Percentiles rank a stretch among this genome's conserved stretches.
Evolutionary conservation across 2,329 filamentous ascomycete species (phyloP).

Genomic region (Davidsoniella neocaledoniae): DNA sequence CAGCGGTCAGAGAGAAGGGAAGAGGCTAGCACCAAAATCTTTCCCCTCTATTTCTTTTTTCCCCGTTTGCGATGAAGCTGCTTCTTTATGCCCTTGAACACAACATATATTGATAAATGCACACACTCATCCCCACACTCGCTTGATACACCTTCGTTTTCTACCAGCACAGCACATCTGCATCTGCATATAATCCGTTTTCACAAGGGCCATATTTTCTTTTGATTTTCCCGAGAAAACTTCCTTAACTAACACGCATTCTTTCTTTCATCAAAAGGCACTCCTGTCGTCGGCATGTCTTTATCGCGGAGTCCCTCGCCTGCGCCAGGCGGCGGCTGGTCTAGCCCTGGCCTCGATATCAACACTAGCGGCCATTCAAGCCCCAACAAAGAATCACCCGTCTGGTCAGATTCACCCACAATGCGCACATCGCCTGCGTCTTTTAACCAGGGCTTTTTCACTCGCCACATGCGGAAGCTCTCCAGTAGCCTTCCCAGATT

Average conservation of each 20-base stretch:
- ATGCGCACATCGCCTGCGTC: conserved; percentile 52
- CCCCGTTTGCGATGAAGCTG: too few species aligned
- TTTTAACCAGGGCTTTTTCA: conserved; percentile 74
- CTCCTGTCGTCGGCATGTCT: conserved; percentile 51
- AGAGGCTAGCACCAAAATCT: too few species aligned
- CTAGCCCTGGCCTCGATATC: conserved; percentile 61
- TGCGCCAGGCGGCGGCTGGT: conserved; percentile 70
- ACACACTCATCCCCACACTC: too few species aligned
- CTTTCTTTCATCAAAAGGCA: conserved; percentile 25
- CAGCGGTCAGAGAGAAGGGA: too few species aligned
- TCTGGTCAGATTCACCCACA: conserved; percentile 8
- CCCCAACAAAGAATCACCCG: conserved; percentile 23
- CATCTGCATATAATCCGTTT: too few species aligned
- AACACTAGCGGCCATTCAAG: conserved; percentile 52
- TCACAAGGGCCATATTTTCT: too few species aligned
- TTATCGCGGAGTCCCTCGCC: conserved; percentile 79
- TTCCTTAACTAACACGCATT: conserved; percentile 3
- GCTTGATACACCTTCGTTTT: too few species aligned
- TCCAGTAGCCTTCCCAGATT: conserved; percentile 67
- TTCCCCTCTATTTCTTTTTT: too few species aligned
- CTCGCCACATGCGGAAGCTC: conserved; percentile 63
- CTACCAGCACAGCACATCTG: too few species aligned
- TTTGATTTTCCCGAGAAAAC: neutral
- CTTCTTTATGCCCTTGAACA: too few species aligned
- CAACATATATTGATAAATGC: too few species aligned